Percentiles rank a stretch among this genome's conserved stretches.
Conservation (phyloP, 495 filamentous ascomycete species). For the Aspergillus funiculosus region DNA sequence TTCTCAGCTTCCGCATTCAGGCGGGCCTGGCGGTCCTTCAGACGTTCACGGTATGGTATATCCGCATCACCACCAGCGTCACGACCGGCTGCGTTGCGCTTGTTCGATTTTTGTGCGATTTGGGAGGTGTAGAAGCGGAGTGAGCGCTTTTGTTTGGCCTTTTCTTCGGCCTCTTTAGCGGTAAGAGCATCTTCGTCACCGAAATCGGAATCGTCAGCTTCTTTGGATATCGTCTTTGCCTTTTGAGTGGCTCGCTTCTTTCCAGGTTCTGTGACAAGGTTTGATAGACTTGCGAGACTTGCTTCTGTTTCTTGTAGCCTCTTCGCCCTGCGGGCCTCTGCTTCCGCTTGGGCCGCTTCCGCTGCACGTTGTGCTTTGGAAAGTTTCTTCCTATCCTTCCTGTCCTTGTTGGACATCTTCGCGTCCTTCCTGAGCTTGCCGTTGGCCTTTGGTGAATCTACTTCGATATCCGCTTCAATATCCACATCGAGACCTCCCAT, state of each 20-base stretch:
- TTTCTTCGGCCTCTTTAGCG: conserved; percentile 66
- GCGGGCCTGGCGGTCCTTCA: conserved; percentile 75
- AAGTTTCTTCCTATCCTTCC: conserved; percentile 36
- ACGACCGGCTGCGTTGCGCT: conserved; percentile 70
- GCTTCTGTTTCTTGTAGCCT: conserved; percentile 53
- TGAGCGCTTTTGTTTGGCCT: conserved; percentile 76
- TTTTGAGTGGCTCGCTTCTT: conserved; percentile 34
- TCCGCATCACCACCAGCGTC: conserved; percentile 88
- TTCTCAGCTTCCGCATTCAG: conserved; percentile 83
- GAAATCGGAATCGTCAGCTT: conserved; percentile 56
- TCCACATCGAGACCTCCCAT: conserved; percentile 16
- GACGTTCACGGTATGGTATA: conserved; percentile 82
- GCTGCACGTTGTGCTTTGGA: conserved; percentile 47
- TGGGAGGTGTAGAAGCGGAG: conserved; percentile 96
- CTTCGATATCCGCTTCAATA: conserved; percentile 14
- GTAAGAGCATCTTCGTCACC: conserved; percentile 60
- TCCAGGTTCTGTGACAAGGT: conserved; percentile 32
- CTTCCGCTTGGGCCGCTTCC: conserved; percentile 46
- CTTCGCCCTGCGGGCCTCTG: conserved; percentile 51
- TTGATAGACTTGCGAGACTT: conserved; percentile 62
- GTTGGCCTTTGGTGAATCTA: conserved; percentile 17
- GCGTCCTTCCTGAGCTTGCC: conserved; percentile 26
- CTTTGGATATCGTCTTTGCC: conserved; percentile 27
- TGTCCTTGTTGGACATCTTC: conserved; percentile 30
- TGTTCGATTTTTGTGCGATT: conserved; percentile 85